Base-by-base conservation (phyloP, 192 early-diverging fungal species). In the Coemansia erecta region DNA sequence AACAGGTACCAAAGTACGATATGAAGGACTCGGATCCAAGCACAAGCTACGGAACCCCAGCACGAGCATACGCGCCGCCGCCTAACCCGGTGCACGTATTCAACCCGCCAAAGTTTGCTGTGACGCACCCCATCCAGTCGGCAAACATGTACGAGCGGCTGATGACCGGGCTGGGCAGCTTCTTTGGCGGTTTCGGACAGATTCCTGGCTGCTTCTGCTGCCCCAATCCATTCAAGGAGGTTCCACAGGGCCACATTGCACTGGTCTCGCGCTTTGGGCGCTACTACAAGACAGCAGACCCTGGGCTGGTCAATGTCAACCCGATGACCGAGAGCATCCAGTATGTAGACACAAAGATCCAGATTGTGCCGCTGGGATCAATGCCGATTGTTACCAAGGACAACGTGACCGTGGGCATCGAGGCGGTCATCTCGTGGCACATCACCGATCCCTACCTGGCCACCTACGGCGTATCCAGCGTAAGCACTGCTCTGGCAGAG, bases 351-450 rank as follows among this genome's bases (percentile, higher is more conserved):
- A 86, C 86, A 42, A 85, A 82, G 57, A 81, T 90, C 10, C 82
- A 87, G 58, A 84, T 90, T 15, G 51, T 64, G 40, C 60, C 86
- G 8, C 87, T 94, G 23, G 83, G 85, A 26, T 53, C 69, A 19
- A 89, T 94, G 68, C 69, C 81, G 8, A 89, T 95, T 56, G 89
- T 93, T 76, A 93, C 91, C 41, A 92, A 95, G 68, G 93, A 96
- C 77, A 97, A 97, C 63, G 90, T 94, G 53, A 87, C 82, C 23
- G 84, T 94, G 24, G 68, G 67, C 4, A 94, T 97, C 55, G 93
- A 94, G 68, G 85, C 87, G 9, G 92, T 97, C 0, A 73, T 97
- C 0, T 95, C 89, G 60, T 96, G 91, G 91, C 84, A 92, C 50
- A 67, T 90, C 42, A 73, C 84, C 18, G 89, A 92, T 55, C 91